phyloP scores from a whole-genome alignment of 129 eudicot genomes.

The Centella asiatica region DNA sequence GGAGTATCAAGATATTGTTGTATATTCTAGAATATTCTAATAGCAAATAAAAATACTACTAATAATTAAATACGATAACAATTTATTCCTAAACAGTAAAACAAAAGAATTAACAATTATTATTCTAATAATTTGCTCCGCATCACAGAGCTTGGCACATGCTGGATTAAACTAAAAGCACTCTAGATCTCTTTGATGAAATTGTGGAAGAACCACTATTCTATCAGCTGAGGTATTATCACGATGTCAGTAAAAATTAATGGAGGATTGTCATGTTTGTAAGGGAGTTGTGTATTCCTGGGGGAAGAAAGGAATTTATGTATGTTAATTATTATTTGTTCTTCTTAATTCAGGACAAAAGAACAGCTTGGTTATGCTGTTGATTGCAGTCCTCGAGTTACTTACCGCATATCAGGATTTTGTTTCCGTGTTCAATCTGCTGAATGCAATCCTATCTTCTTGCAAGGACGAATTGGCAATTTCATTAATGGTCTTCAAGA shows the following conservation, averaged over 20 bases:
- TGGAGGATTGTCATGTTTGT: background rate
- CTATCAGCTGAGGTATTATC: constrained; percentile 78
- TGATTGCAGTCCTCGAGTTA: constrained; percentile 81
- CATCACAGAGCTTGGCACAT: too few relatives aligned
- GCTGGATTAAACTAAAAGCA: constrained; percentile 71
- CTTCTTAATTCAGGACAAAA: constrained; percentile 61
- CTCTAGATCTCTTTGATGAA: constrained; percentile 80
- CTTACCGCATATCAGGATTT: constrained; percentile 78
- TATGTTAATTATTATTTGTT: background rate
- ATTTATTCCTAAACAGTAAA: too few relatives aligned
- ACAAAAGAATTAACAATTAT: too few relatives aligned
- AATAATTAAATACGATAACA: too few relatives aligned
- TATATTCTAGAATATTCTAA: too few relatives aligned
- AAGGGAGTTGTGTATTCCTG: background rate
- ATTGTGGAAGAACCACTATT: constrained; percentile 81
- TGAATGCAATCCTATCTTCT: constrained; percentile 63
- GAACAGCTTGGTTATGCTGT: constrained; percentile 99
- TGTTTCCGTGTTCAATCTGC: constrained; percentile 95
- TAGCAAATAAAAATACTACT: too few relatives aligned
- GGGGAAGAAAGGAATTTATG: background rate
- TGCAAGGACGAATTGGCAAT: constrained; percentile 78
- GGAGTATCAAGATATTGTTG: too few relatives aligned
- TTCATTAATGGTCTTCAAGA: constrained; percentile 57
- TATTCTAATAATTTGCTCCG: too few relatives aligned
- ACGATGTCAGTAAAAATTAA: background rate